Conservation (phyloP, 306 rosid species). For the Cercis canadensis region DNA sequence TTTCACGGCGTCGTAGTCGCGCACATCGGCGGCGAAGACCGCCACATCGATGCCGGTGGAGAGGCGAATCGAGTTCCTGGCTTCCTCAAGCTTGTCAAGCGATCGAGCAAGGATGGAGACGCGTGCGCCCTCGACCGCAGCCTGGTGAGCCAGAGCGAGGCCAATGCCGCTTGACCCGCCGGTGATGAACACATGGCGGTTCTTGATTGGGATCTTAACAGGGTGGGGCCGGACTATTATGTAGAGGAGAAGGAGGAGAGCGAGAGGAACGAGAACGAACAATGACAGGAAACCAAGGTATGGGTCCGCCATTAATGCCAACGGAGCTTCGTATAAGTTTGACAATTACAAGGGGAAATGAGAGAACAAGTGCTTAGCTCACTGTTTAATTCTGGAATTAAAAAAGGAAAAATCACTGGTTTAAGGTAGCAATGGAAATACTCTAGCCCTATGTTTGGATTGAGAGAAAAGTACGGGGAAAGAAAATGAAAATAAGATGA, state of each 20-base stretch:
- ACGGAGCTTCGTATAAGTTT: too few species aligned
- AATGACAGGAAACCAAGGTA: slow-evolving; percentile 47
- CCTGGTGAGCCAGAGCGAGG: slow-evolving; percentile 84
- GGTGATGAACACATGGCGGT: slow-evolving; percentile 94
- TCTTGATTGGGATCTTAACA: slow-evolving; percentile 65
- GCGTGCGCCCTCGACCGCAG: slow-evolving; percentile 80
- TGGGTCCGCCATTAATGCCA: slow-evolving; percentile 57
- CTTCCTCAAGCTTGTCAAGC: slow-evolving; percentile 67
- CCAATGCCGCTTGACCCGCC: slow-evolving; percentile 99
- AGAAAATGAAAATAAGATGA: too few species aligned
- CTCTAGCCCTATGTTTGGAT: too few species aligned
- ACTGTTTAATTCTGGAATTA: too few species aligned
- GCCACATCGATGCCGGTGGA: slow-evolving; percentile 78
- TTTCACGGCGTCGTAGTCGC: slow-evolving; percentile 69
- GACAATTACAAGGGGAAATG: too few species aligned
- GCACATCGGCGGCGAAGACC: slow-evolving; percentile 71
- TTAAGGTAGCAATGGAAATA: too few species aligned
- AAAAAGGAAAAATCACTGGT: too few species aligned
- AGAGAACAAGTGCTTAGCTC: too few species aligned
- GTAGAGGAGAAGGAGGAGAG: slow-evolving; percentile 57
- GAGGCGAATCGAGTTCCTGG: slow-evolving; percentile 54
- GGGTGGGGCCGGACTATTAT: slow-evolving; percentile 72
- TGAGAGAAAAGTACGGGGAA: too few species aligned
- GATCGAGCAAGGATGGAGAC: slow-evolving; percentile 92
- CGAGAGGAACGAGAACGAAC: slow-evolving; percentile 49